A percentile compares a stretch with the other conserved stretches of the same genome.
phyloP scores from a whole-genome alignment of 2,329 filamentous ascomycete species.

The Colletotrichum australisinense region DNA sequence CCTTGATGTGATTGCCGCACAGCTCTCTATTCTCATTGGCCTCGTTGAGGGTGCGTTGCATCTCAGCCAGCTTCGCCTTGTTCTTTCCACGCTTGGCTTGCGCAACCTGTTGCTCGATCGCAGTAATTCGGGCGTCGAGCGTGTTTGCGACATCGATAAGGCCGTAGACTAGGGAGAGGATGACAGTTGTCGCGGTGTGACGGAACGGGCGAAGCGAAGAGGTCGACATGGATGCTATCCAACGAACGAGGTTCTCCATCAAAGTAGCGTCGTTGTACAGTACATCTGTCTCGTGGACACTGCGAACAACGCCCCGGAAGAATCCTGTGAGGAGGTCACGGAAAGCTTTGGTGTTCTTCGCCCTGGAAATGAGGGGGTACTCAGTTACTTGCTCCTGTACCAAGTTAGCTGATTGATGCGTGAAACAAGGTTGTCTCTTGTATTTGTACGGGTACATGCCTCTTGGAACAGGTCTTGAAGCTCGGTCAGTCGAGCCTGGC shows the following conservation, averaged over 20 bases:
- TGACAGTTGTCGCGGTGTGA: conserved; percentile 90
- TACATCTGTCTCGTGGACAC: conserved; percentile 83
- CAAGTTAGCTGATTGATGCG: conserved; percentile 42
- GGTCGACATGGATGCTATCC: conserved; percentile 92
- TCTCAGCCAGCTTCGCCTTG: conserved; percentile 79
- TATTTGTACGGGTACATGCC: conserved; percentile 55
- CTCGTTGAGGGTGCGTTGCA: conserved; percentile 78
- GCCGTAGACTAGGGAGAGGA: conserved; percentile 81
- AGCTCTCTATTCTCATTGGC: conserved; percentile 76
- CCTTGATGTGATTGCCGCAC: conserved; percentile 79
- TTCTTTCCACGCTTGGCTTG: conserved; percentile 80
- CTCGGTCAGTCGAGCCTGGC: conserved; percentile 80
- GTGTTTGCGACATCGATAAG: conserved; percentile 80
- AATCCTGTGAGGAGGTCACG: conserved; percentile 82
- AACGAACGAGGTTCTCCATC: conserved; percentile 89
- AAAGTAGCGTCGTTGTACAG: conserved; percentile 82
- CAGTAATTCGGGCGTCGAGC: conserved; percentile 78
- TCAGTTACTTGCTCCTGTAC: conserved; percentile 80
- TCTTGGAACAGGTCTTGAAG: conserved; percentile 90
- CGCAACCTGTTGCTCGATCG: conserved; percentile 82
- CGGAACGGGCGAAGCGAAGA: conserved; percentile 89
- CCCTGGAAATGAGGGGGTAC: conserved; percentile 89
- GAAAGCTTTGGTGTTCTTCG: conserved; percentile 81
- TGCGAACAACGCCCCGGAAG: conserved; percentile 79
- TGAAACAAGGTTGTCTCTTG: not conserved